Percentiles rank a stretch among this genome's conserved stretches.
Evolutionary conservation across 352 stramenopile genomes (phyloP).

Genomic region (Phytophthora foliorum): DNA sequence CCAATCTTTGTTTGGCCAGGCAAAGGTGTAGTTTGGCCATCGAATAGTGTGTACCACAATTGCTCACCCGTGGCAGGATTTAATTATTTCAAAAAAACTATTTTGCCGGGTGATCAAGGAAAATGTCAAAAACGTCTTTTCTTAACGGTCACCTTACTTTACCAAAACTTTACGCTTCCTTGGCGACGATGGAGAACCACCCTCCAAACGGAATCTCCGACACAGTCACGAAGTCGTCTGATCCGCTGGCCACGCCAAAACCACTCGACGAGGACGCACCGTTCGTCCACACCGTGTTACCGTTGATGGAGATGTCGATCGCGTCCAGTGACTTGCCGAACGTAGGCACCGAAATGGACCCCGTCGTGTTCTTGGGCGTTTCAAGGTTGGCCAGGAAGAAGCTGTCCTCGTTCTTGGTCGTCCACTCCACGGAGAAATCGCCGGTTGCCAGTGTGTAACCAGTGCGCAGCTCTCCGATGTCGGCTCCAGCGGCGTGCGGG

Average conservation of each 20-base stretch:
- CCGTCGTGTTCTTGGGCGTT: constrained; percentile 31
- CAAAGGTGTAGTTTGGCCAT: too few relatives aligned
- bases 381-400: constrained; percentile 31
- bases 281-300: constrained; percentile 37
- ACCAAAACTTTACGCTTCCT: constrained; percentile 7
- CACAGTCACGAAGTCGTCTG: constrained; percentile 37
- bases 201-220: constrained; percentile 15
- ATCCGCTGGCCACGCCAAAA: constrained; percentile 16
- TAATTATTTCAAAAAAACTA: too few relatives aligned
- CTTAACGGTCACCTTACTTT: too few relatives aligned
- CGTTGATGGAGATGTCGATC: constrained; percentile 45
- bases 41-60: too few relatives aligned
- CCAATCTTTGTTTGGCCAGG: too few relatives aligned
- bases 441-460: constrained; percentile 35
- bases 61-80: too few relatives aligned
- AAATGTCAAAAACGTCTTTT: too few relatives aligned
- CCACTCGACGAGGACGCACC: constrained; percentile 15
- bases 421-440: constrained; percentile 38
- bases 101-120: too few relatives aligned
- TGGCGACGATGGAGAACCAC: constrained; percentile 29
- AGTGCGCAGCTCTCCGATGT: constrained; percentile 32
- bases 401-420: constrained; percentile 23
- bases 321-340: constrained; percentile 33
- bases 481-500: constrained; percentile 30
- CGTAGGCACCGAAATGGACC: constrained; percentile 41